Percentiles rank a stretch among this genome's conserved stretches.
Evolutionary conservation across 305 asterid species (phyloP).

Genomic region (Fraxinus floribunda): DNA sequence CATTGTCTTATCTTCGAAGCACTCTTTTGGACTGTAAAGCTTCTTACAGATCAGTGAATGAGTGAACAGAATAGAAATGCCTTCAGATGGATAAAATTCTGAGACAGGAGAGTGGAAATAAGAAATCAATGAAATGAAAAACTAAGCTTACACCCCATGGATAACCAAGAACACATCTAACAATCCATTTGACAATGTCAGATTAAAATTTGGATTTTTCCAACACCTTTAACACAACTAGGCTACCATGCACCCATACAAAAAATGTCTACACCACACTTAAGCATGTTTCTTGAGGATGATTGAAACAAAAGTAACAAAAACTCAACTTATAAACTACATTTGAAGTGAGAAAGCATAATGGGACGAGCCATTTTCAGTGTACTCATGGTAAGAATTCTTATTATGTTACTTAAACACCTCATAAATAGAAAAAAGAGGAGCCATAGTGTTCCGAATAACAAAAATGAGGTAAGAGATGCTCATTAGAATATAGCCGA

Average conservation of each 20-base stretch:
- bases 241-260: not conserved
- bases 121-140: not conserved
- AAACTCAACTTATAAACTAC: not conserved
- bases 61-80: not conserved
- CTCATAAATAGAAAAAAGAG: not conserved
- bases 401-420: not conserved
- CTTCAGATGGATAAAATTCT: not conserved
- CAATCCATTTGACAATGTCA: not conserved
- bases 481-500: not conserved
- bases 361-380: not conserved
- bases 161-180: not conserved
- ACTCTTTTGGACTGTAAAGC: not conserved
- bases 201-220: not conserved
- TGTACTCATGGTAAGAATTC: not conserved
- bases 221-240: not conserved
- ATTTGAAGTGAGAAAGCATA: not conserved
- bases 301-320: not conserved
- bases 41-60: not conserved
- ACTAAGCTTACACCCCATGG: not conserved
- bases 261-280: not conserved
- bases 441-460: not conserved
- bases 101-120: not conserved
- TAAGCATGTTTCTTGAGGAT: not conserved
- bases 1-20: not conserved
- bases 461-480: not conserved